Conservation (phyloP, 2,329 filamentous ascomycete genomes). For the Raffaelea deltoideospora region DNA sequence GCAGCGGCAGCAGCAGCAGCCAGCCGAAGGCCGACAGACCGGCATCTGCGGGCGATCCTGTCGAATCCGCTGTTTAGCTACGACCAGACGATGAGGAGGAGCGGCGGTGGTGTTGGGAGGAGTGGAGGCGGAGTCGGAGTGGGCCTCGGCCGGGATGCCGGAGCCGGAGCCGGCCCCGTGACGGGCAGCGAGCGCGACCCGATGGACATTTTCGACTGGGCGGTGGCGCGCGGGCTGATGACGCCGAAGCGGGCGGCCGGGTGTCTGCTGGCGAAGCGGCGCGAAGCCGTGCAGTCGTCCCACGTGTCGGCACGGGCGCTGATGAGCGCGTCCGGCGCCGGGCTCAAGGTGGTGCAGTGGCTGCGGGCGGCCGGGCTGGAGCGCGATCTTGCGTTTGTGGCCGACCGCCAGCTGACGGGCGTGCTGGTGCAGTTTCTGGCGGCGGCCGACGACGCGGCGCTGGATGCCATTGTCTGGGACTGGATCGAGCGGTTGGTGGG, state of each 20-base stretch:
- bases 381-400: conserved; percentile 29
- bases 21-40: conserved; percentile 24
- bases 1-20: not conserved
- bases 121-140: too few species aligned
- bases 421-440: conserved; percentile 33
- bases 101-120: too few species aligned
- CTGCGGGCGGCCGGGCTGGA: conserved; percentile 34
- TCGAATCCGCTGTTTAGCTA: conserved; percentile 39
- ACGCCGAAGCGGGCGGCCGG: conserved; percentile 35
- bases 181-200: conserved; percentile 28
- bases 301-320: conserved; percentile 16
- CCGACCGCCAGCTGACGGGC: conserved; percentile 18
- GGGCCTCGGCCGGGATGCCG: conserved; percentile 6
- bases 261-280: conserved; percentile 32
- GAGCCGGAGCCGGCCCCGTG: too few species aligned
- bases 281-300: conserved; percentile 22
- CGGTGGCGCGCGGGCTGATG: conserved; percentile 41
- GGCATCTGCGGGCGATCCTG: conserved; percentile 40
- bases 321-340: conserved; percentile 28
- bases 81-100: conserved; percentile 18
- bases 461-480: conserved; percentile 34
- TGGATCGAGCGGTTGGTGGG: conserved; percentile 31
- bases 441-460: conserved; percentile 35
- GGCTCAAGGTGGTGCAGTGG: conserved; percentile 35
- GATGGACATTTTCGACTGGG: conserved; percentile 40